Conservation (phyloP, 495 filamentous ascomycete genomes). For the Tricharina praecox region DNA sequence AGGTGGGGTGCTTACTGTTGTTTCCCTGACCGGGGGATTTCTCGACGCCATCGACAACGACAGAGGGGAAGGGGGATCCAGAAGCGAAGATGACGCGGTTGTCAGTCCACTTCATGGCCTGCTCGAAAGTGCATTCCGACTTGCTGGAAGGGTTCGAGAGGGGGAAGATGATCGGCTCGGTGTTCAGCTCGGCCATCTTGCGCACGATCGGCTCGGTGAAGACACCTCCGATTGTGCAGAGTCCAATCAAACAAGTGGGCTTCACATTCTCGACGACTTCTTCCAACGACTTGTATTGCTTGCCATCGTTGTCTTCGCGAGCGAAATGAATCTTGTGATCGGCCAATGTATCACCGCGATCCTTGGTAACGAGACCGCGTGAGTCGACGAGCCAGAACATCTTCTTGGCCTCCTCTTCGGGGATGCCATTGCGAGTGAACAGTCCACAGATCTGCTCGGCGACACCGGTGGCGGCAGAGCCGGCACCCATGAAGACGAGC, state of each 20-base stretch:
- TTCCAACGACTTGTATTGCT: constrained; percentile 76
- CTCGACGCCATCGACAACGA: constrained; percentile 45
- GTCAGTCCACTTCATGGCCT: constrained; percentile 73
- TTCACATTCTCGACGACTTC: constrained; percentile 86
- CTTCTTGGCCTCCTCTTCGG: constrained; percentile 71
- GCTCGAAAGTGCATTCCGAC: constrained; percentile 92
- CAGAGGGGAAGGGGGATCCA: constrained; percentile 77
- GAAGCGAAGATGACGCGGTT: constrained; percentile 85
- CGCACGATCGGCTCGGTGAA: constrained; percentile 78
- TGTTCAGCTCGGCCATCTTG: constrained; percentile 57
- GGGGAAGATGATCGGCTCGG: constrained; percentile 60
- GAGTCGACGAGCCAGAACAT: constrained; percentile 98
- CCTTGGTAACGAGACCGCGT: constrained; percentile 74
- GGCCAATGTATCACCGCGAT: constrained; percentile 84
- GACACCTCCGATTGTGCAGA: constrained; percentile 84
- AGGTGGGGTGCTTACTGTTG: too few species aligned
- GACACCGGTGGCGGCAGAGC: constrained; percentile 88
- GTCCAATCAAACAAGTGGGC: constrained; percentile 84
- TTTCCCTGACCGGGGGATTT: constrained; percentile 81
- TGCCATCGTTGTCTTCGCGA: constrained; percentile 75
- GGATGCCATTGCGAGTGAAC: constrained; percentile 82
- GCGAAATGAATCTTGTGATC: constrained; percentile 98
- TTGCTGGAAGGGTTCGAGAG: constrained; percentile 85
- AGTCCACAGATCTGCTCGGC: constrained; percentile 92
- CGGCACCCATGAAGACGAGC: constrained; percentile 90